A percentile compares a stretch with the other conserved stretches of the same genome.
Evolutionary conservation across 202 grass and related monocot species (phyloP).

Genomic region (Dendrocalamus latiflorus): DNA sequence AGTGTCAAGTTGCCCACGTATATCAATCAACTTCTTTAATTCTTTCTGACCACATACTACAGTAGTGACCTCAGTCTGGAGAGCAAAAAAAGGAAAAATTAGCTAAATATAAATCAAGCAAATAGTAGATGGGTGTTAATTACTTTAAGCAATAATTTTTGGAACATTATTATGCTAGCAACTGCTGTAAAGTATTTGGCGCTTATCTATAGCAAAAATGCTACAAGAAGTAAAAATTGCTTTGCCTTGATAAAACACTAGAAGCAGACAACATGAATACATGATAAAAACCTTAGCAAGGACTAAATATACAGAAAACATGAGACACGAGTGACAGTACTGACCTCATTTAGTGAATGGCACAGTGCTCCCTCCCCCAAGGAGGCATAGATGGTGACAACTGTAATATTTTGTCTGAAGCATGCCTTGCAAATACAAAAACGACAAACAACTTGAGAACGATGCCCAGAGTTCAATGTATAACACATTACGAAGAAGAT

Average conservation of each 20-base stretch:
- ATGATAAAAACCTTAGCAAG: conserved; percentile 7
- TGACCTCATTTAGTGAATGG: conserved; percentile 93
- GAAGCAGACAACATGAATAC: neutral
- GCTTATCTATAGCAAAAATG: neutral
- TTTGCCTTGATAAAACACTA: neutral
- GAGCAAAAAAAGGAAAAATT: conserved; percentile 8
- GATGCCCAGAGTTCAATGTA: neutral
- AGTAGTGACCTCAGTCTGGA: conserved; percentile 89
- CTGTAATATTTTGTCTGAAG: conserved; percentile 81
- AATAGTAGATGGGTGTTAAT: neutral
- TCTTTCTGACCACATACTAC: conserved; percentile 83
- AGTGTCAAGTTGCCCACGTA: conserved; percentile 69
- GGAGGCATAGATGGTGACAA: conserved; percentile 91
- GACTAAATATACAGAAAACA: neutral
- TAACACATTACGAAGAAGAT: conserved; percentile 12
- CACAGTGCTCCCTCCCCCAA: conserved; percentile 86
- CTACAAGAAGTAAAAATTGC: neutral
- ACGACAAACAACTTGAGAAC: neutral
- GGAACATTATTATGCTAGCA: neutral
- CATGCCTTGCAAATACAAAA: conserved; percentile 59
- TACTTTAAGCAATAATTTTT: neutral
- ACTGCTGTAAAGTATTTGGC: neutral
- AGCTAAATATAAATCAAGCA: conserved; percentile 6
- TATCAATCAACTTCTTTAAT: conserved; percentile 86
- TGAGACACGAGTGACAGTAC: conserved; percentile 22